These are phyloP conservation scores for Anisodus tanguticus DNA, from an alignment of 257 asterid genomes.

Conservation along the genomic window DNA sequence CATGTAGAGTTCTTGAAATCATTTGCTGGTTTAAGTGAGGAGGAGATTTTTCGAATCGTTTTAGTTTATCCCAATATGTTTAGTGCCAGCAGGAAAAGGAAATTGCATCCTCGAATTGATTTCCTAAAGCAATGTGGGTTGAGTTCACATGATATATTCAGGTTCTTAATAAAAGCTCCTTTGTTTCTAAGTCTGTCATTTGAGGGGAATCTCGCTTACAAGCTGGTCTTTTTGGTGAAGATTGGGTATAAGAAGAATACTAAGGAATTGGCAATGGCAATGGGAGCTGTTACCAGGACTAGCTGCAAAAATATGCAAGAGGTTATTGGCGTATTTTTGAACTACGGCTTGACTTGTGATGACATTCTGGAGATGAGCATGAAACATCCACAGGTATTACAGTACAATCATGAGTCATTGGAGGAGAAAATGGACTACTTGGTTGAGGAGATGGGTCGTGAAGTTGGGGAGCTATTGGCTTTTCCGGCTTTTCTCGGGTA, in stretches of 20 bases:
- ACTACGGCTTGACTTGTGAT: conserved; percentile 71
- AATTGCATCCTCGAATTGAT: conserved; percentile 77
- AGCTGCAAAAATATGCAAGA: conserved; percentile 87
- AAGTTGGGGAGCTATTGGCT: conserved; percentile 73
- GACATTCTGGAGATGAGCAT: conserved; percentile 85
- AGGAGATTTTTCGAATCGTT: conserved; percentile 71
- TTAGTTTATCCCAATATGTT: conserved; percentile 74
- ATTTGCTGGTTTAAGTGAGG: conserved; percentile 67
- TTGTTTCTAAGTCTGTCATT: conserved; percentile 77
- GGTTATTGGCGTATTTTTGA: conserved; percentile 65
- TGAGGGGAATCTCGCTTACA: conserved; percentile 66
- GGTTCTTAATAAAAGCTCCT: conserved; percentile 78
- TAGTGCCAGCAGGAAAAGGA: conserved; percentile 81
- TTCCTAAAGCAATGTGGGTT: conserved; percentile 83
- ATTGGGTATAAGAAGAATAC: conserved; percentile 70
- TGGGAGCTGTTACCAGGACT: conserved; percentile 93
- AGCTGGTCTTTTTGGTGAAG: conserved; percentile 71
- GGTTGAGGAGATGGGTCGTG: conserved; percentile 87
- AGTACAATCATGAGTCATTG: conserved; percentile 74
- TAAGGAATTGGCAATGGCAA: conserved; percentile 73
- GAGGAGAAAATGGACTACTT: conserved; percentile 84
- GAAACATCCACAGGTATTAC: conserved; percentile 85
- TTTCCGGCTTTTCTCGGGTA: conserved; percentile 97
- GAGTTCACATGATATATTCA: conserved; percentile 63
- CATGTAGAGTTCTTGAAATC: conserved; percentile 78